Conservation (phyloP, 2,329 filamentous ascomycete species). For the Scytalidium lignicola region DNA sequence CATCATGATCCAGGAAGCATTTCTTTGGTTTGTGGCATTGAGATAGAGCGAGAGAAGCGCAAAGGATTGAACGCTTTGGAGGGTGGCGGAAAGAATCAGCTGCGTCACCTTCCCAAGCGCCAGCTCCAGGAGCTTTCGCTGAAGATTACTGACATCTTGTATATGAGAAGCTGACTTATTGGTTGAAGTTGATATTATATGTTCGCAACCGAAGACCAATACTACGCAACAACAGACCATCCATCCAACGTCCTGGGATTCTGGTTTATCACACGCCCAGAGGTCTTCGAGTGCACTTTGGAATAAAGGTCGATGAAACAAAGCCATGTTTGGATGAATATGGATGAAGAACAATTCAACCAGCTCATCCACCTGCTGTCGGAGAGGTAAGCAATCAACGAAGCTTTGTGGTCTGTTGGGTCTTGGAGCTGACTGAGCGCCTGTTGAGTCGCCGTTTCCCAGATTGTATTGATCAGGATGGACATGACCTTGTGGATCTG, state of each 20-base stretch:
- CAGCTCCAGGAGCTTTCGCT: constrained; percentile 27
- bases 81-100: constrained; percentile 5
- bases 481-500: too few species aligned
- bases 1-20: background rate
- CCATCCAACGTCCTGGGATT: background rate
- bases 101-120: constrained; percentile 28
- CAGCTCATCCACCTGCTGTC: background rate
- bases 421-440: too few species aligned
- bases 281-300: background rate
- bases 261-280: background rate
- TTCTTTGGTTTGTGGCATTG: background rate
- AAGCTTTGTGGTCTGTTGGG: too few species aligned
- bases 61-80: background rate
- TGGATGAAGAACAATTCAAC: background rate
- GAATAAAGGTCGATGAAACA: background rate
- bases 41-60: background rate
- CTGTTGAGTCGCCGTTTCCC: too few species aligned
- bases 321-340: background rate
- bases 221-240: background rate
- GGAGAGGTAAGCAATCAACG: background rate
- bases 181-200: too few species aligned
- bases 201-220: background rate
- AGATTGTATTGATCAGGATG: too few species aligned
- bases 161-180: too few species aligned
- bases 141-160: constrained; percentile 28